A percentile compares a stretch with the other conserved stretches of the same genome.
phyloP scores from a whole-genome alignment of 2,329 filamentous ascomycete genomes.

The Pseudogymnoascus sp. region DNA sequence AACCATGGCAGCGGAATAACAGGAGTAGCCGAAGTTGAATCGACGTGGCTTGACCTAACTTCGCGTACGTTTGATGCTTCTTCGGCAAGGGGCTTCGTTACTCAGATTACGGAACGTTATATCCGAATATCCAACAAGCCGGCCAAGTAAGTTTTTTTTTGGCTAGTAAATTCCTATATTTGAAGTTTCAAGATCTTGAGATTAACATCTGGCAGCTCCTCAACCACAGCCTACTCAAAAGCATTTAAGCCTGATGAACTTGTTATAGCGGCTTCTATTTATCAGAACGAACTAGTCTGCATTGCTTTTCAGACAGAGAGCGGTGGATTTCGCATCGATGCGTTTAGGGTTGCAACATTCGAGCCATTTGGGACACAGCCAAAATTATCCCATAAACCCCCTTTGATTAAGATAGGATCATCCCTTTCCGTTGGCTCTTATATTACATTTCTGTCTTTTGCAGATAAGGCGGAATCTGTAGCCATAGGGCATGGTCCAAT shows the following conservation, averaged over 20 bases:
- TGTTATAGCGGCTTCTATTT: slow-evolving; percentile 10
- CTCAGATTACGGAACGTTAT: slow-evolving; percentile 49
- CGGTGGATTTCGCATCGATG: not conserved
- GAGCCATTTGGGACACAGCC: not conserved
- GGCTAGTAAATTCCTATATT: not conserved
- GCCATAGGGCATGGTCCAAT: not conserved
- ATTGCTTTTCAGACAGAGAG: slow-evolving; percentile 2
- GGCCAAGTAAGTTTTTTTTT: not conserved
- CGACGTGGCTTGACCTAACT: slow-evolving; percentile 43
- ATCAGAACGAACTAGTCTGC: not conserved
- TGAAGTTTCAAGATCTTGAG: not conserved
- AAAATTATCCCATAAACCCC: not conserved
- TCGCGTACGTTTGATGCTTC: slow-evolving; percentile 45
- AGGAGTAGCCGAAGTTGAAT: slow-evolving; percentile 34
- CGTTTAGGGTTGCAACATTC: not conserved
- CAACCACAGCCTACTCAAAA: not conserved
- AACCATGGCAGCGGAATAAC: slow-evolving; percentile 40
- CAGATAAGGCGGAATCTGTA: not conserved
- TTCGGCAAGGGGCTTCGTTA: slow-evolving; percentile 32
- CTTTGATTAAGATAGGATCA: not conserved
- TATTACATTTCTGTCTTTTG: not conserved
- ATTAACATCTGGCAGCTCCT: not conserved
- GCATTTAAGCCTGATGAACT: not conserved
- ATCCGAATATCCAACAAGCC: slow-evolving; percentile 21
- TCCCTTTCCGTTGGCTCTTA: not conserved